Percentiles rank a stretch among this genome's conserved stretches.
These are phyloP conservation scores for Jimgerdemannia flammicorona DNA, from an alignment of 192 early-diverging fungal genomes.

Conservation along the genomic window DNA sequence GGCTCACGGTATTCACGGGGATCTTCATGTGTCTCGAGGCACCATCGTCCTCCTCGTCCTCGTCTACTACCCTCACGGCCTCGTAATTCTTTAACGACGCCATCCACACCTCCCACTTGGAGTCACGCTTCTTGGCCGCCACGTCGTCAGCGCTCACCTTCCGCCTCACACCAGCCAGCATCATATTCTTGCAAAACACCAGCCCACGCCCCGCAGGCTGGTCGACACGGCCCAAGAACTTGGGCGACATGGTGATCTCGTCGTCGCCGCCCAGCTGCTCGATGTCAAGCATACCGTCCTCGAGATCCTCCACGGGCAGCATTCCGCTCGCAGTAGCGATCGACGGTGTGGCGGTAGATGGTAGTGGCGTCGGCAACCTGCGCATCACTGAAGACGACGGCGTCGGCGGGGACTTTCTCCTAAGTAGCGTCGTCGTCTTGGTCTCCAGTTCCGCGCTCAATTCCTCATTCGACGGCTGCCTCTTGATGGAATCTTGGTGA, in stretches of 20 bases:
- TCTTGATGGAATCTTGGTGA: neutral
- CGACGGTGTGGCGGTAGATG: neutral
- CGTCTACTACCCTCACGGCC: neutral
- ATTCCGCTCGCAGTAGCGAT: neutral
- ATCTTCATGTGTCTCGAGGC: neutral
- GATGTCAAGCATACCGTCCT: constrained; percentile 22
- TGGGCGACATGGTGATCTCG: constrained; percentile 9
- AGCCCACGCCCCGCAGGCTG: constrained; percentile 13
- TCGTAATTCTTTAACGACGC: constrained; percentile 22
- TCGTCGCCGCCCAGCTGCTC: constrained; percentile 22
- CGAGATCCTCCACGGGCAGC: neutral
- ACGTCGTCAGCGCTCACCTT: neutral
- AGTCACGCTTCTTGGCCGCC: neutral
- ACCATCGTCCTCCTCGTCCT: neutral
- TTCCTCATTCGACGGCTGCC: neutral
- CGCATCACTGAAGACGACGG: neutral
- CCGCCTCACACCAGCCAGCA: constrained; percentile 24
- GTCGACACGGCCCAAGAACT: constrained; percentile 20
- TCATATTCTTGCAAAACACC: constrained; percentile 25
- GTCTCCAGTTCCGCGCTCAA: neutral
- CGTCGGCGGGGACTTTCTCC: neutral
- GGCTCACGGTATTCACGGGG: constrained; percentile 6
- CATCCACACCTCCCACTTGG: constrained; percentile 24
- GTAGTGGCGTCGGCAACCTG: neutral
- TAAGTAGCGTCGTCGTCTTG: neutral